Conservation (phyloP, 441 rosid genomes). For the Gossypium trilobum region DNA sequence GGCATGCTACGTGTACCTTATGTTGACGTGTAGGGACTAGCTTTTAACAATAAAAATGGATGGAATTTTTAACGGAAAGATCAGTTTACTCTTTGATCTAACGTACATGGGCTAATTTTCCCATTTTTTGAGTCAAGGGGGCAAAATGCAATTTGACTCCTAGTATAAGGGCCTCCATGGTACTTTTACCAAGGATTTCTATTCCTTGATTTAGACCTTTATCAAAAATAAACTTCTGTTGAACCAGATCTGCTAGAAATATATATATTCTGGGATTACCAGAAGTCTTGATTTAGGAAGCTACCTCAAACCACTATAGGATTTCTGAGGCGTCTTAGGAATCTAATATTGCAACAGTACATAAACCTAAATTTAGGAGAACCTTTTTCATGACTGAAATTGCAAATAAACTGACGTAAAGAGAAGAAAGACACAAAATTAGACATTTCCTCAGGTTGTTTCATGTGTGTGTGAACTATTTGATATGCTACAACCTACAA, state of each 20-base stretch:
- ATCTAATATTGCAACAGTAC: not conserved
- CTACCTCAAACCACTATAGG: not conserved
- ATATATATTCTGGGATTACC: not conserved
- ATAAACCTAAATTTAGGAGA: not conserved
- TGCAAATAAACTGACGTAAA: not conserved
- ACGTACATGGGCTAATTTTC: too few species aligned
- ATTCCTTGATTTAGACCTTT: not conserved
- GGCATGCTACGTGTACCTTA: too few species aligned
- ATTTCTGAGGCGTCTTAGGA: not conserved
- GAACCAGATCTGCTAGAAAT: not conserved
- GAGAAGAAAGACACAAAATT: not conserved
- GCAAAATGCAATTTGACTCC: too few species aligned
- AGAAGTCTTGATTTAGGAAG: not conserved
- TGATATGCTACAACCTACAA: not conserved
- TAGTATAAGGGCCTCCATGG: too few species aligned
- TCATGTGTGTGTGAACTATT: not conserved
- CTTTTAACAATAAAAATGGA: too few species aligned
- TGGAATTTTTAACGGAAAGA: too few species aligned
- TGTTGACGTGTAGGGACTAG: too few species aligned
- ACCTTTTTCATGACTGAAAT: not conserved
- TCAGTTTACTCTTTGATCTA: too few species aligned
- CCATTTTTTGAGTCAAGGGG: too few species aligned
- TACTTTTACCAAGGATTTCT: not conserved
- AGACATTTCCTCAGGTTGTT: not conserved
- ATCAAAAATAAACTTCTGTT: not conserved